Conservation (phyloP, 306 rosid genomes). For the Adenanthera pavonina region DNA sequence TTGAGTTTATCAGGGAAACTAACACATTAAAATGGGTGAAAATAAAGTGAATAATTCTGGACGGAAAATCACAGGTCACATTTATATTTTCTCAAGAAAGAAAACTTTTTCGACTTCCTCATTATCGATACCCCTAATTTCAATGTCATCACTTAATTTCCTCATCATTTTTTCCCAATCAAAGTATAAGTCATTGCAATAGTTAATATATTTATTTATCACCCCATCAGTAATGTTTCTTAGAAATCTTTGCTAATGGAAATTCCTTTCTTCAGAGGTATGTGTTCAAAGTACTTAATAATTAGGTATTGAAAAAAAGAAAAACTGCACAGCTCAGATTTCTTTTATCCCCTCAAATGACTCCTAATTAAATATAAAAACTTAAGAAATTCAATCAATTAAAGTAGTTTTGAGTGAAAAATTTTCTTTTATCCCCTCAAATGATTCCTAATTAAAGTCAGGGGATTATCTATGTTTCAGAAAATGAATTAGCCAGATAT, state of each 20-base stretch:
- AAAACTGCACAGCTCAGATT: neutral
- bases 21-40: neutral
- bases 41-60: too few species aligned
- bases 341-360: too few species aligned
- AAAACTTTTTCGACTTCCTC: too few species aligned
- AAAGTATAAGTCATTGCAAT: neutral
- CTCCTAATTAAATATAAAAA: too few species aligned
- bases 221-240: neutral
- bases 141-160: neutral
- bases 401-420: too few species aligned
- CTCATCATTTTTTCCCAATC: neutral
- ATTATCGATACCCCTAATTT: neutral
- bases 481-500: neutral
- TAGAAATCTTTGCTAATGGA: neutral
- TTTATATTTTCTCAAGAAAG: neutral
- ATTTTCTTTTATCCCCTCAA: slow-evolving; percentile 6
- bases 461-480: too few species aligned
- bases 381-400: too few species aligned
- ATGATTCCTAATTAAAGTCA: neutral
- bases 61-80: too few species aligned
- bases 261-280: neutral
- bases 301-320: neutral
- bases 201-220: neutral
- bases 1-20: neutral
- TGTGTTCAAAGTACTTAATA: neutral